Percentiles rank a stretch among this genome's conserved stretches.
These are phyloP conservation scores for Xanthoceras sorbifolium DNA, from an alignment of 345 rosid genomes.

Conservation along the genomic window DNA sequence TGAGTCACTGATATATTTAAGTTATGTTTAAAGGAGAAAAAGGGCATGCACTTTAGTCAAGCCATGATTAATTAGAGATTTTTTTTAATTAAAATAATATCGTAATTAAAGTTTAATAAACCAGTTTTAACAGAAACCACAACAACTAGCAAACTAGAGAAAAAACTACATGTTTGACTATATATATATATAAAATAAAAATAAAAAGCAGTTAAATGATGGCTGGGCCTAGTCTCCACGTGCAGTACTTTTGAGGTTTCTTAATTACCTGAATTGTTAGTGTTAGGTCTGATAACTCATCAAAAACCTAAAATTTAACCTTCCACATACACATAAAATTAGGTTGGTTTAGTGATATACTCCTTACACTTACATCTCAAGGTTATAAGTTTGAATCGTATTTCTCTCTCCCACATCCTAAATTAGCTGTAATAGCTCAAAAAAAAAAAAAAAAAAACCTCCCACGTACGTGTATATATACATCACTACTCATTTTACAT, in stretches of 20 bases:
- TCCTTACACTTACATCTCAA: no score
- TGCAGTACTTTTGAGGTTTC: conserved; percentile 25
- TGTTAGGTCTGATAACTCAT: conserved; percentile 47
- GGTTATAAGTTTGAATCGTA: no score
- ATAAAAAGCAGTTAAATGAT: conserved; percentile 15
- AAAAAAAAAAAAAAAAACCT: no score
- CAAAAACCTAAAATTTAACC: conserved; percentile 22
- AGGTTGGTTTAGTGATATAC: no score
- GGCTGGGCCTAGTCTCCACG: conserved; percentile 25
- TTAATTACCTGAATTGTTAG: conserved; percentile 22
- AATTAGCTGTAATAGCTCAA: no score
- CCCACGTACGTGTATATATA: background rate
- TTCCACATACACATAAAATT: no score
- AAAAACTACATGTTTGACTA: conserved; percentile 13
- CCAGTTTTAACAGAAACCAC: background rate
- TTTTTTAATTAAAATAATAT: background rate
- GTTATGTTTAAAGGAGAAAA: no score
- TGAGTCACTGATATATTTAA: background rate
- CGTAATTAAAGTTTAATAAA: background rate
- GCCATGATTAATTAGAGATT: background rate
- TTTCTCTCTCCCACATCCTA: no score
- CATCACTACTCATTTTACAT: background rate
- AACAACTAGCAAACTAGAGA: background rate
- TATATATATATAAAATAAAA: no score
- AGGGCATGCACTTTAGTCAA: background rate